A percentile compares a stretch with the other conserved stretches of the same genome.
Conservation (phyloP, 371 early-diverging fungal genomes). For the Rhizopus microsporus region DNA sequence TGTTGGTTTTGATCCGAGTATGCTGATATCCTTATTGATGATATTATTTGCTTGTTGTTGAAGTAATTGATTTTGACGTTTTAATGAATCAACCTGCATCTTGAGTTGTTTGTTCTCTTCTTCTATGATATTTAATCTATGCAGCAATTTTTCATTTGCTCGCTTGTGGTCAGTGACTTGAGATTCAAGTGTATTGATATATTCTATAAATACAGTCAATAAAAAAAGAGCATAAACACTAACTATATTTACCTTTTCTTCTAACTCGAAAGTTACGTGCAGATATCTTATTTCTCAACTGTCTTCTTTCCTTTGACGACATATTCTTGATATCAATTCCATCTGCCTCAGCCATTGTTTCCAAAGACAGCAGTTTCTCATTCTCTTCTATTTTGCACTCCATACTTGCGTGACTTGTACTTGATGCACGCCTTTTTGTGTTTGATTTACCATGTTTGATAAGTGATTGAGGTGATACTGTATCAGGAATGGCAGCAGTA, state of each 20-base stretch:
- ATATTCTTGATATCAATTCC: constrained; percentile 48
- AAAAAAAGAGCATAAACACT: not conserved
- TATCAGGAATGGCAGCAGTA: constrained; percentile 13
- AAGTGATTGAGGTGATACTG: constrained; percentile 28
- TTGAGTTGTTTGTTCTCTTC: constrained; percentile 58
- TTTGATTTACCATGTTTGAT: constrained; percentile 13
- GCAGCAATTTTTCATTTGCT: constrained; percentile 47
- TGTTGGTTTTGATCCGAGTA: constrained; percentile 25
- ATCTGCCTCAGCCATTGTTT: constrained; percentile 18
- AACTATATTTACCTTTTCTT: constrained; percentile 31
- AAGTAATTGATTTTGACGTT: constrained; percentile 28
- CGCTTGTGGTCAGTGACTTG: constrained; percentile 65
- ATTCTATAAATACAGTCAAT: constrained; percentile 46
- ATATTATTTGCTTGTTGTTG: constrained; percentile 11
- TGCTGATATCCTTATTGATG: constrained; percentile 33
- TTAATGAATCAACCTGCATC: constrained; percentile 44
- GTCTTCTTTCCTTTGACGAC: constrained; percentile 32
- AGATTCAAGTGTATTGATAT: constrained; percentile 70
- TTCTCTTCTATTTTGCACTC: not conserved
- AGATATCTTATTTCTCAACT: constrained; percentile 36
- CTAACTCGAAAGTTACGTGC: constrained; percentile 37
- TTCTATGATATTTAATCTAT: constrained; percentile 40
- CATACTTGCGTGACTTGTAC: too few species aligned
- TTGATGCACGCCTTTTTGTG: not conserved
- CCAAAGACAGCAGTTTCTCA: not conserved